A percentile compares a stretch with the other conserved stretches of the same genome.
Evolutionary conservation across 768 basidiomycete genomes (phyloP).

Genomic region (Suillus luteus): DNA sequence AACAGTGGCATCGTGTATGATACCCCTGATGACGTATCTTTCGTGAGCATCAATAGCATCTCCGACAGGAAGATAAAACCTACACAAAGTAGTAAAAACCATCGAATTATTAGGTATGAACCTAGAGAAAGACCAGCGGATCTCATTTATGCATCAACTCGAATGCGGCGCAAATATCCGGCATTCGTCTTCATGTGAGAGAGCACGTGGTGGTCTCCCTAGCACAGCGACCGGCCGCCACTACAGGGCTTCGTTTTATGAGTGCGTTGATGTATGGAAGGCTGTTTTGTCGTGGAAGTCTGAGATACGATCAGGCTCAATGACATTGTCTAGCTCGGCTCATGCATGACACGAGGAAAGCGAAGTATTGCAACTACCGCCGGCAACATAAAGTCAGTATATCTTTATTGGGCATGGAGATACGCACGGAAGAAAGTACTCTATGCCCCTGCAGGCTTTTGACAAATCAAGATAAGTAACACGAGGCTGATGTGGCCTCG

Average conservation of each 20-base stretch:
- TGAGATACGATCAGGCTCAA: conserved; percentile 25
- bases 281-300: conserved; percentile 13
- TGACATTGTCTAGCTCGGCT: conserved; percentile 26
- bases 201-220: conserved; percentile 13
- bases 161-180: conserved; percentile 13
- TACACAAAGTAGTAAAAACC: conserved; percentile 25
- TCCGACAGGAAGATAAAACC: not conserved
- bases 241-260: conserved; percentile 11
- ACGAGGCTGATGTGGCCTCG: not conserved
- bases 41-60: not conserved
- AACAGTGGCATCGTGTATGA: conserved; percentile 25
- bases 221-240: conserved; percentile 1
- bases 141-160: not conserved
- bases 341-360: conserved; percentile 30
- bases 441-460: not conserved
- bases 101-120: conserved; percentile 25
- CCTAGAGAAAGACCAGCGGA: not conserved
- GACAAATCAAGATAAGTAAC: not conserved
- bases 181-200: conserved; percentile 21
- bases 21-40: conserved; percentile 18
- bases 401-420: not conserved
- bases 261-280: conserved; percentile 11
- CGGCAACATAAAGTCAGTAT: not conserved
- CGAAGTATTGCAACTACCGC: conserved; percentile 27
- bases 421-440: not conserved